These are phyloP conservation scores for Boehmeria nivea DNA, from an alignment of 306 rosid genomes.

Conservation along the genomic window DNA sequence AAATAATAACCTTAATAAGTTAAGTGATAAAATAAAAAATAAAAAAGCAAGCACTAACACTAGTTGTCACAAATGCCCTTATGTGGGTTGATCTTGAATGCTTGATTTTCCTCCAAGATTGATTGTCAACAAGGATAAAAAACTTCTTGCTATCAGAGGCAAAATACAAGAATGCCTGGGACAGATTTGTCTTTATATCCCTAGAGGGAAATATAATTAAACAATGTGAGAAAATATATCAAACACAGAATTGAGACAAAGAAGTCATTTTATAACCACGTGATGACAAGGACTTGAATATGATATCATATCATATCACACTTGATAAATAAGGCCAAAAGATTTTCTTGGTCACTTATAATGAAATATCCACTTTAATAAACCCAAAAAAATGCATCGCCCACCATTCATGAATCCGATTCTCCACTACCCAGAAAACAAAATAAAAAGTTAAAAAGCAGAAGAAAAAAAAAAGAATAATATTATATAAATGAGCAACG, in stretches of 20 bases:
- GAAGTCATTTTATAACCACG: no score
- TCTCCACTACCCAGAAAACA: constrained; percentile 2
- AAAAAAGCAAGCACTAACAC: background rate
- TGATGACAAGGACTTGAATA: no score
- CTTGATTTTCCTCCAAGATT: constrained; percentile 13
- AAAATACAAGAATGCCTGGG: constrained; percentile 16
- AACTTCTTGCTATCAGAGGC: constrained; percentile 8
- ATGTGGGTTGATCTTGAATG: constrained; percentile 14
- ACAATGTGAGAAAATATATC: no score
- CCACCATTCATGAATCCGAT: constrained; percentile 5
- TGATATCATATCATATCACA: background rate
- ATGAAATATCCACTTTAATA: background rate
- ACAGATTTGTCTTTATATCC: constrained; percentile 10
- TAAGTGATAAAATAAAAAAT: background rate
- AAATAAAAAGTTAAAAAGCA: background rate
- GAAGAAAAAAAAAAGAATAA: background rate
- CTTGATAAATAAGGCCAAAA: background rate
- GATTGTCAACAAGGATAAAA: constrained; percentile 15
- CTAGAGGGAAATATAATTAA: background rate
- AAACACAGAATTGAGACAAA: no score
- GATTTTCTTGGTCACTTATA: no score
- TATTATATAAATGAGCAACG: no score
- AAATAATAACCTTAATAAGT: no score
- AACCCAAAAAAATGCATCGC: background rate
- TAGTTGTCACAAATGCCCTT: constrained; percentile 5